Evolutionary conservation across 345 rosid species (phyloP).

Genomic region (Salix suchowensis): DNA sequence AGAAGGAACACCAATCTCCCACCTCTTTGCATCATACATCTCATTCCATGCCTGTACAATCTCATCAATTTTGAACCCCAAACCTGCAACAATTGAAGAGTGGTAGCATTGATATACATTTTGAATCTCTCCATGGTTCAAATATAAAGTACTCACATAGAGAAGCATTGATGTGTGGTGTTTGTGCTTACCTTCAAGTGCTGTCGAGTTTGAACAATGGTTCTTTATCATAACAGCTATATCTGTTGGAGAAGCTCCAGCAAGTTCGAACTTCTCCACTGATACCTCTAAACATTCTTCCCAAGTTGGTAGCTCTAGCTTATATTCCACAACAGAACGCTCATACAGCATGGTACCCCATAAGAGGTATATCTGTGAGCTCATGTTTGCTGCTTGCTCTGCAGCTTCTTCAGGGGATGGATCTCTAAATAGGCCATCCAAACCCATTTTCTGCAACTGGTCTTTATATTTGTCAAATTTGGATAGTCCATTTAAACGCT

Average conservation of each 20-base stretch:
- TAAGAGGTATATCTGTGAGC: constrained; percentile 81
- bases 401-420: constrained; percentile 63
- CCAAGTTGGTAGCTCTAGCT: constrained; percentile 86
- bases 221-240: constrained; percentile 97
- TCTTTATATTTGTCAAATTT: constrained; percentile 59
- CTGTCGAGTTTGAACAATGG: constrained; percentile 81
- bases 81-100: constrained; percentile 35
- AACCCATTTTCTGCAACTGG: constrained; percentile 59
- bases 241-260: constrained; percentile 95
- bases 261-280: constrained; percentile 94
- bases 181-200: constrained; percentile 67
- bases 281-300: constrained; percentile 98
- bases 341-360: constrained; percentile 97
- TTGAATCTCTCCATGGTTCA: not conserved
- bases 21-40: constrained; percentile 94
- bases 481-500: constrained; percentile 80
- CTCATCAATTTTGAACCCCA: constrained; percentile 95
- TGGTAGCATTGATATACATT: not conserved
- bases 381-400: constrained; percentile 79
- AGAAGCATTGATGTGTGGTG: not conserved
- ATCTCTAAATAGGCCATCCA: constrained; percentile 61
- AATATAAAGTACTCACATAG: not conserved
- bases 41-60: constrained; percentile 99
- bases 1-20: constrained; percentile 92
- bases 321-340: constrained; percentile 90